Conservation (phyloP, 2,329 filamentous ascomycete genomes). For the Fusarium tuaranense region DNA sequence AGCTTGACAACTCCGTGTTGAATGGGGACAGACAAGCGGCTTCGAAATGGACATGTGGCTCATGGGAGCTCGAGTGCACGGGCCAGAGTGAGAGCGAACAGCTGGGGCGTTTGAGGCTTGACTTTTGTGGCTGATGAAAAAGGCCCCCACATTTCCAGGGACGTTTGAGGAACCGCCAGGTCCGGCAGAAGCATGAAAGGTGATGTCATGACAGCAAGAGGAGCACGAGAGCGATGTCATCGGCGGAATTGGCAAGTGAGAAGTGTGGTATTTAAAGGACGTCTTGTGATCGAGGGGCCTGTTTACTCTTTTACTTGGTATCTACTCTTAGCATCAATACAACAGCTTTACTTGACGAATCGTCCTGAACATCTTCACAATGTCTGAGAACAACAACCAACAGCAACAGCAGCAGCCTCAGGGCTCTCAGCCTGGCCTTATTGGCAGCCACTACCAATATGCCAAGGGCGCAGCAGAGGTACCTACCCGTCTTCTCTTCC, state of each 20-base stretch:
- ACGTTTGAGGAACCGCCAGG: constrained; percentile 31
- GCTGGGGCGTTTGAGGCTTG: constrained; percentile 29
- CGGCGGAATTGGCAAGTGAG: constrained; percentile 21
- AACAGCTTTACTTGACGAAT: neutral
- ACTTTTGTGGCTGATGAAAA: constrained; percentile 13
- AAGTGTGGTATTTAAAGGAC: constrained; percentile 30
- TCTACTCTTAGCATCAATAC: neutral
- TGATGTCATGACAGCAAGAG: constrained; percentile 45
- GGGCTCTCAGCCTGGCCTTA: constrained; percentile 64
- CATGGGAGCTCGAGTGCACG: constrained; percentile 33
- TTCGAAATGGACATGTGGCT: constrained; percentile 40
- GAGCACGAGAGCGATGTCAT: constrained; percentile 44
- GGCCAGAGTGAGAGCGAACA: constrained; percentile 17
- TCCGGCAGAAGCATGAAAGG: constrained; percentile 5
- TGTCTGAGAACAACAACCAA: constrained; percentile 46
- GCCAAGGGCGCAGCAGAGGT: constrained; percentile 77
- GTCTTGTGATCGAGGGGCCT: neutral
- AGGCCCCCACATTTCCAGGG: constrained; percentile 25
- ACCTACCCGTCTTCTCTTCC: constrained; percentile 9
- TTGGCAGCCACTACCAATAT: constrained; percentile 74
- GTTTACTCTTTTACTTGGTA: neutral
- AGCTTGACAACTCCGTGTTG: constrained; percentile 36
- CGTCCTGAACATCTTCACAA: constrained; percentile 28
- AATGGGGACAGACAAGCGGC: constrained; percentile 24
- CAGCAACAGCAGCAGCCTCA: constrained; percentile 45